Evolutionary conservation across 1,284 basidiomycete species (phyloP), one percentile per base, ranked within the genome.

Genomic region (Cryptococcus sp.): DNA sequence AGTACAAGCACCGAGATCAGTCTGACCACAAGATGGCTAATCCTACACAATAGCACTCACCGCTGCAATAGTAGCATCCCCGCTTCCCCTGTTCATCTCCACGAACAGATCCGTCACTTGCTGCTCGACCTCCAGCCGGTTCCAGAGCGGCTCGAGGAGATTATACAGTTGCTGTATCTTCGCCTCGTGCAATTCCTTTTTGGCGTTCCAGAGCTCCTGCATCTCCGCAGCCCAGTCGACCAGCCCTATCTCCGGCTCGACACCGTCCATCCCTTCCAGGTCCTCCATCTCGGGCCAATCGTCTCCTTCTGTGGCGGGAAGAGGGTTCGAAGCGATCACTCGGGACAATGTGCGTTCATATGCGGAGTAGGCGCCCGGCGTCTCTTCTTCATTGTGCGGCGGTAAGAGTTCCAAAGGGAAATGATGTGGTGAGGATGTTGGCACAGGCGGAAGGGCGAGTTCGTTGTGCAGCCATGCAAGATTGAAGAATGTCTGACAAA

Each of bases 121-220:
- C 50, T 73, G 71, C 10, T 72, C 68, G 11, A 76, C 54, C 13
- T 75, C 67, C 38, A 78, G 59, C 19, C 74, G 60, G 11, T 53
- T 53, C 78, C 78, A 79, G 1, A 78, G 65, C 1, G 77, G 77
- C 54, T 77, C 75, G 10, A 79, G 66, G 47, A 72, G 63, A 53
- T 79, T 74, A 47, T 72, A 79, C 27, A 78, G 55, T n/a, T 66
- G 61, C 55, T 79, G 78, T 19, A 78, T 78, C 48, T 62, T 60
- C 1, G 55, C 64, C 53, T 78, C 76, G 15, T 77, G 66, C 5
- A 51, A 53, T 11, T 64, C 65, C 59, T 73, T 71, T 50, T 72
- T 71, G 3, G 54, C 58, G 19, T 59, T 62, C 78, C 78, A 79
- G 67, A 78, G 60, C n/a, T 67, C 66, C 3, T 61, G 51, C 1